A percentile compares a stretch with the other conserved stretches of the same genome.
Conservation (phyloP, 2,329 filamentous ascomycete genomes). For the Penicillium frequentans region DNA sequence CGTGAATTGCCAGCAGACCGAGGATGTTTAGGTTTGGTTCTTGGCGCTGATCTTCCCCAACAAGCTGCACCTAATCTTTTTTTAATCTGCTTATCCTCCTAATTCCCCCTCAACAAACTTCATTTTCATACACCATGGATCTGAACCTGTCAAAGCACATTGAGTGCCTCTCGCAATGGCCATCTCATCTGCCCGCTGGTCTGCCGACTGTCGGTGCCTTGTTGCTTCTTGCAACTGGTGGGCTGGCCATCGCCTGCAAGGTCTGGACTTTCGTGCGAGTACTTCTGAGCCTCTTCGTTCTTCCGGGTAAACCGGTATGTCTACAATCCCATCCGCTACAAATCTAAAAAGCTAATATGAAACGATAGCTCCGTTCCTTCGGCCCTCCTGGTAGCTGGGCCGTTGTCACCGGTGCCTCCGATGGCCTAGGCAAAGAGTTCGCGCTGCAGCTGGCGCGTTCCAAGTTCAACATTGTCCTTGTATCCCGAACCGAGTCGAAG, state of each 20-base stretch:
- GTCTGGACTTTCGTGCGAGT: slow-evolving; percentile 61
- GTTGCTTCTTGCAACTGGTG: slow-evolving; percentile 51
- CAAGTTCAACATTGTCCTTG: slow-evolving; percentile 91
- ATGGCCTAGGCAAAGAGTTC: slow-evolving; percentile 96
- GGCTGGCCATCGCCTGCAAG: slow-evolving; percentile 58
- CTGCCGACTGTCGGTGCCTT: slow-evolving; percentile 38
- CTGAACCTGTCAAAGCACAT: slow-evolving; percentile 35
- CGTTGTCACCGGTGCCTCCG: slow-evolving; percentile 89
- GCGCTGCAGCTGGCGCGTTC: slow-evolving; percentile 84
- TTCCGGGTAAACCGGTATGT: slow-evolving; percentile 54
- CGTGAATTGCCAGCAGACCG: slow-evolving; percentile 10
- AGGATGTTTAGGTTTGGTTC: slow-evolving; percentile 19
- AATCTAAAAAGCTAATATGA: neutral
- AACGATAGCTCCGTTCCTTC: slow-evolving; percentile 75
- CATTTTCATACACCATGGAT: slow-evolving; percentile 33
- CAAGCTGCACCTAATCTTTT: slow-evolving; percentile 17
- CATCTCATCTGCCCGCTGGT: slow-evolving; percentile 35
- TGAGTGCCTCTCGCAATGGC: slow-evolving; percentile 35
- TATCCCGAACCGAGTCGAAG: slow-evolving; percentile 94
- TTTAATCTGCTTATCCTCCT: neutral
- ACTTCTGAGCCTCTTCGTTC: slow-evolving; percentile 66
- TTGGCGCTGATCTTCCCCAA: slow-evolving; percentile 26
- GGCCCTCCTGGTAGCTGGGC: slow-evolving; percentile 92
- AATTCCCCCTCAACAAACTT: neutral
- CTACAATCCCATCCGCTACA: neutral